These are phyloP conservation scores for Aspergillus bombycis DNA, from an alignment of 2,329 filamentous ascomycete species.

Conservation along the genomic window DNA sequence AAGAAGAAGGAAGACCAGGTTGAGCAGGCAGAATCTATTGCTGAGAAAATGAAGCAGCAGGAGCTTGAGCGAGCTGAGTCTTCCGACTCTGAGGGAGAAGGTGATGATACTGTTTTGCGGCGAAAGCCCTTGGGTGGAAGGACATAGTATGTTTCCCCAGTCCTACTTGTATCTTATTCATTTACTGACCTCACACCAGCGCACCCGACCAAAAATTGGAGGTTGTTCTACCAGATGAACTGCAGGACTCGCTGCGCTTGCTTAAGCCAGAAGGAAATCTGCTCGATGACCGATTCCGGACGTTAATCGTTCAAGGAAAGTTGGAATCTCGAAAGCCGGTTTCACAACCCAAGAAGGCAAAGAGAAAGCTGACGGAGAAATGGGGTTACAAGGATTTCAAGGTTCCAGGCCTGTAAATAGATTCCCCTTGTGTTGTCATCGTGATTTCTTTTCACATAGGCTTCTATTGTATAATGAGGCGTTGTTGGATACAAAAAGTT, in stretches of 20 bases:
- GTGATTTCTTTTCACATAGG: conserved; percentile 14
- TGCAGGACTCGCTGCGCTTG: conserved; percentile 77
- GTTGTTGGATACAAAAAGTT: conserved; percentile 8
- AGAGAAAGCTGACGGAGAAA: conserved; percentile 85
- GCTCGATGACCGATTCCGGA: conserved; percentile 88
- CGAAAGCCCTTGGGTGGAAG: conserved; percentile 73
- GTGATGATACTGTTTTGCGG: conserved; percentile 67
- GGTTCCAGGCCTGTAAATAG: conserved; percentile 44
- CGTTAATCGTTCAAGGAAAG: conserved; percentile 83
- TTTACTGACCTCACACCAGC: conserved; percentile 31
- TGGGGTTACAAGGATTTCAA: conserved; percentile 97
- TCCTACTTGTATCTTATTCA: not conserved
- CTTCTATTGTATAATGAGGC: conserved; percentile 11
- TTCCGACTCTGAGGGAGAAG: conserved; percentile 51
- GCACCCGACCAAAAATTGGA: conserved; percentile 76
- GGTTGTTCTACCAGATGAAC: conserved; percentile 78
- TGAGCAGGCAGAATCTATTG: conserved; percentile 71
- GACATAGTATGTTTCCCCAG: conserved; percentile 42
- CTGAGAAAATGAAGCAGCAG: conserved; percentile 51
- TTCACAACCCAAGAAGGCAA: conserved; percentile 79
- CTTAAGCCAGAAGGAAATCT: conserved; percentile 96
- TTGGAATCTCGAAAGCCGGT: conserved; percentile 80
- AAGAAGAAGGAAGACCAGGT: conserved; percentile 74
- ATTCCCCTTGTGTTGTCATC: conserved; percentile 24
- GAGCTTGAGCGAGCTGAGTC: conserved; percentile 52